Conservation (phyloP, 768 basidiomycete genomes). For the Neoboletus magnificus region DNA sequence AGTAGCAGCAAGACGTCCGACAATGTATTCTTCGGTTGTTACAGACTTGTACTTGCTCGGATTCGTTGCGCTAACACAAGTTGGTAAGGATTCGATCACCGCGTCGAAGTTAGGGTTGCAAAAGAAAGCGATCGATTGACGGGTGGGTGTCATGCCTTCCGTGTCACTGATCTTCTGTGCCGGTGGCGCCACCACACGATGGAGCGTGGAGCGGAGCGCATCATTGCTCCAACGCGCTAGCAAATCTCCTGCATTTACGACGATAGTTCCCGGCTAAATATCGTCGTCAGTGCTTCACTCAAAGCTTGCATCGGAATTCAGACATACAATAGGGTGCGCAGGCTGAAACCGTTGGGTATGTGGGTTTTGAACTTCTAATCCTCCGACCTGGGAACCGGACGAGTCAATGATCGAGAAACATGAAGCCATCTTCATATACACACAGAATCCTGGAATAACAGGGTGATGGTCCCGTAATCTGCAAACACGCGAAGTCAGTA, state of each 20-base stretch:
- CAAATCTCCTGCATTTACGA: slow-evolving; percentile 80
- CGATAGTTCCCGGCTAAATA: slow-evolving; percentile 69
- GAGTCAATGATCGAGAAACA: not conserved
- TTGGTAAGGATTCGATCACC: slow-evolving; percentile 68
- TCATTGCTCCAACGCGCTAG: slow-evolving; percentile 84
- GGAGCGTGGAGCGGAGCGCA: slow-evolving; percentile 72
- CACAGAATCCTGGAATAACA: slow-evolving; percentile 77
- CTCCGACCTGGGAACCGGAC: slow-evolving; percentile 55
- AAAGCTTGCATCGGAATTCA: not conserved
- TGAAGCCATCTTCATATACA: slow-evolving; percentile 10
- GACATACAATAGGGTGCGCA: slow-evolving; percentile 70
- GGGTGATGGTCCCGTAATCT: slow-evolving; percentile 81
- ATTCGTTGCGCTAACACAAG: slow-evolving; percentile 36
- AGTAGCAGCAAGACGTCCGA: slow-evolving; percentile 61
- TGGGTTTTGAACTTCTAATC: slow-evolving; percentile 79
- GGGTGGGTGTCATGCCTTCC: slow-evolving; percentile 56
- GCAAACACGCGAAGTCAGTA: not conserved
- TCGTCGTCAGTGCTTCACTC: slow-evolving; percentile 1
- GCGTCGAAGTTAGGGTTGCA: slow-evolving; percentile 77
- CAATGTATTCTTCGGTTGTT: slow-evolving; percentile 73
- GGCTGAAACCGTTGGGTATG: slow-evolving; percentile 69
- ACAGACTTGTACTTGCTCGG: slow-evolving; percentile 72
- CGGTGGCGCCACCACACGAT: slow-evolving; percentile 76
- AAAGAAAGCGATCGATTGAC: slow-evolving; percentile 86
- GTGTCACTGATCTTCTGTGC: slow-evolving; percentile 44